Percentiles rank a stretch among this genome's conserved stretches.
Evolutionary conservation across 2,329 filamentous ascomycete genomes (phyloP).

Genomic region (Fusarium azukiicola): DNA sequence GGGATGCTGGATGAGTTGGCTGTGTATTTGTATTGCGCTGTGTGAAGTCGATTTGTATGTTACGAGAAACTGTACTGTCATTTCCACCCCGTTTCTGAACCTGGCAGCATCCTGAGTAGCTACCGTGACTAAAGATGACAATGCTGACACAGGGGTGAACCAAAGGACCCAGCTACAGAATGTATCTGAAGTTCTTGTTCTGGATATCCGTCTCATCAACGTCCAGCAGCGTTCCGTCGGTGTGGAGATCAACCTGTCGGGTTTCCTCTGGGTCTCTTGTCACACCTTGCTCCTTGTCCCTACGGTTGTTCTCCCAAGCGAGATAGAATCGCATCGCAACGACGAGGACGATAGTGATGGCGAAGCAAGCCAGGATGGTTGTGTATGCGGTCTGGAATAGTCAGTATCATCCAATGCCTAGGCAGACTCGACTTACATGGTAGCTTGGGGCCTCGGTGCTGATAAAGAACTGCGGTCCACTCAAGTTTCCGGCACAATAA

Average conservation of each 20-base stretch:
- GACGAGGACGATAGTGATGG: conserved; percentile 35
- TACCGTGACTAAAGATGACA: no score
- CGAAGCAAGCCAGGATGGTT: conserved; percentile 35
- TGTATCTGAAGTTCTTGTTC: conserved; percentile 36
- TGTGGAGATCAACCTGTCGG: conserved; percentile 33
- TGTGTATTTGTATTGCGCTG: neutral
- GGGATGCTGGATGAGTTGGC: neutral
- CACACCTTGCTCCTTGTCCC: conserved; percentile 37
- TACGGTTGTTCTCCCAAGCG: conserved; percentile 53
- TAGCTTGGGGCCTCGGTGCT: conserved; percentile 32
- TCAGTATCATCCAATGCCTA: neutral
- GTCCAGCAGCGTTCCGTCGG: conserved; percentile 28
- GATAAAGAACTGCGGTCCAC: conserved; percentile 70
- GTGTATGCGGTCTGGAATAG: conserved; percentile 32
- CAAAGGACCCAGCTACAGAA: conserved; percentile 14
- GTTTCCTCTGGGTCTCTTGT: conserved; percentile 35
- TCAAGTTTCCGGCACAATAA: conserved; percentile 79
- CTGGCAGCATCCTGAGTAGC: neutral
- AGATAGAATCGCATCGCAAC: conserved; percentile 26
- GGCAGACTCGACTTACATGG: conserved; percentile 1
- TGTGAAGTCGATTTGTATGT: neutral
- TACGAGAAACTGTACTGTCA: neutral
- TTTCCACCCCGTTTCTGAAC: neutral
- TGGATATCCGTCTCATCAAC: conserved; percentile 41
- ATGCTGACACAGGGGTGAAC: neutral